These are phyloP conservation scores for Mortierella sp. DNA, from an alignment of 371 early-diverging fungal species.

Conservation along the genomic window DNA sequence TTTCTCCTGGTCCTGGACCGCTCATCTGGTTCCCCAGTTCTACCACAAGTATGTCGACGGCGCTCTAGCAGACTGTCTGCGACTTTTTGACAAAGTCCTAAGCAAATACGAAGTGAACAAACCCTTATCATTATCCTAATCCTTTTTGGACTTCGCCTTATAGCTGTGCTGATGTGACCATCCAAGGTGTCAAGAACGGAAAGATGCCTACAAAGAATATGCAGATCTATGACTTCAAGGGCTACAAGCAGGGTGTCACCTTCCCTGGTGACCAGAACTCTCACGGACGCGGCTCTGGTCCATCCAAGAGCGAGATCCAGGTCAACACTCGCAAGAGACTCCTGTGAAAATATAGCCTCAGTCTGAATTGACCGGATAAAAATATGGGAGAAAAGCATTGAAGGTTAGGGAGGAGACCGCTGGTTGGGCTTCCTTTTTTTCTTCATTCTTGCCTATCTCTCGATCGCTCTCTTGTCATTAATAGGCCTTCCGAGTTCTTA, in stretches of 20 bases:
- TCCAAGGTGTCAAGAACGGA: constrained; percentile 44
- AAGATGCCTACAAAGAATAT: constrained; percentile 26
- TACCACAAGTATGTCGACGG: constrained; percentile 48
- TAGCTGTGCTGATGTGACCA: constrained; percentile 48
- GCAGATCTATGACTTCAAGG: constrained; percentile 36
- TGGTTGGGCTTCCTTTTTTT: no score
- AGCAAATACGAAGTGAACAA: no score
- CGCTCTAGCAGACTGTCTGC: no score
- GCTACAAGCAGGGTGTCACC: constrained; percentile 18
- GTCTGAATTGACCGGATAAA: no score
- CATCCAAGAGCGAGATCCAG: constrained; percentile 19
- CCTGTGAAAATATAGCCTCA: no score
- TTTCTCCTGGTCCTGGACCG: constrained; percentile 50
- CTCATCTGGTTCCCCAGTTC: constrained; percentile 34
- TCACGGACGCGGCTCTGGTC: constrained; percentile 27
- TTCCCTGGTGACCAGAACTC: constrained; percentile 42
- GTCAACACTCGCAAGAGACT: constrained; percentile 17
- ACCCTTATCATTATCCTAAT: neutral
- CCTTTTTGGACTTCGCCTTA: neutral
- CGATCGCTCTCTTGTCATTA: no score
- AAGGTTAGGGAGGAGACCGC: no score
- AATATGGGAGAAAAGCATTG: no score
- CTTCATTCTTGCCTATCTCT: no score
- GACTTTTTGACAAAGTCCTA: no score
- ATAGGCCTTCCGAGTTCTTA: no score